A percentile compares a stretch with the other conserved stretches of the same genome.
Evolutionary conservation across 208 protist species (phyloP).

Genomic region (Trichomonas vaginalis): DNA sequence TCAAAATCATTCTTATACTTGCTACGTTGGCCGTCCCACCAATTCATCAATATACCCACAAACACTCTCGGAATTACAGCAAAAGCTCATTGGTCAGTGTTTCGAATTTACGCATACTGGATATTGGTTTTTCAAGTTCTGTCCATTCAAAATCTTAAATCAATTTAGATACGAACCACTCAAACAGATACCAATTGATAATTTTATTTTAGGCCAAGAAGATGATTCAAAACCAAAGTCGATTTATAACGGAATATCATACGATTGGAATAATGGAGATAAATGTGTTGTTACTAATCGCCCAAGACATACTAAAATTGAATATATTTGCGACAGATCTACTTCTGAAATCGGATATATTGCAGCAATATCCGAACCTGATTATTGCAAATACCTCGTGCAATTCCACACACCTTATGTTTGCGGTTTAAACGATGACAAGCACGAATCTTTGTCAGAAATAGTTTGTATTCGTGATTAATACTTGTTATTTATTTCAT

Average conservation of each 20-base stretch:
- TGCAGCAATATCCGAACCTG: not conserved
- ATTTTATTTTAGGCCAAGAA: not conserved
- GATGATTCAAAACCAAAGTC: not conserved
- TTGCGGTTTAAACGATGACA: not conserved
- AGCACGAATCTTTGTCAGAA: not conserved
- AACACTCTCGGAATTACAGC: not conserved
- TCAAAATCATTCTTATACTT: not conserved
- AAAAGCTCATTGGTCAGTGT: not conserved
- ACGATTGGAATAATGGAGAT: not conserved
- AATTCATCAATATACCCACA: not conserved
- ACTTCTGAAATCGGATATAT: not conserved
- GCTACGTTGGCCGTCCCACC: not conserved
- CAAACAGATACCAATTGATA: not conserved
- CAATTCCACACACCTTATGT: not conserved
- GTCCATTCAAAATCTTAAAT: not conserved
- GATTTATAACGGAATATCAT: not conserved
- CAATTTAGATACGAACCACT: not conserved
- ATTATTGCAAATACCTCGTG: not conserved
- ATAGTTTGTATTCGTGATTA: not conserved
- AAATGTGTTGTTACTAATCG: not conserved
- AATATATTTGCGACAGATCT: not conserved
- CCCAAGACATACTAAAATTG: not conserved
- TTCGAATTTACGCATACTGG: not conserved
- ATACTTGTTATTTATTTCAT: no score
- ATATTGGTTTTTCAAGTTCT: constrained; percentile 1